These are phyloP conservation scores for Brassica cretica DNA, from an alignment of 345 rosid species.

Conservation along the genomic window DNA sequence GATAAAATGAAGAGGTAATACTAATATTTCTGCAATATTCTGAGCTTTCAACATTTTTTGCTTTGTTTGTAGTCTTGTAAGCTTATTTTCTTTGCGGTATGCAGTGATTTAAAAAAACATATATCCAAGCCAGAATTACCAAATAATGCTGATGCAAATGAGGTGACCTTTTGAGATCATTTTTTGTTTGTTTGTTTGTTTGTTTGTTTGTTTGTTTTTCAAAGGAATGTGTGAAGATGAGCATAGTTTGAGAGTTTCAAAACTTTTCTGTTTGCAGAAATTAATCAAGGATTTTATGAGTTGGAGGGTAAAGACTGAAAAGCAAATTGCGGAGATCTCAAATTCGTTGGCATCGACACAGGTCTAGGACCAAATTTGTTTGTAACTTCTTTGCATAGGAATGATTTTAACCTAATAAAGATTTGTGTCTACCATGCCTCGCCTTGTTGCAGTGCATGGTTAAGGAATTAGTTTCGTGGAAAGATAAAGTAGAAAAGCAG, in stretches of 20 bases:
- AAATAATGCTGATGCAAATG: constrained; percentile 46
- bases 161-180: constrained; percentile 49
- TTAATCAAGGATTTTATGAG: constrained; percentile 49
- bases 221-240: constrained; percentile 18
- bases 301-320: constrained; percentile 68
- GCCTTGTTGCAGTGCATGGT: constrained; percentile 49
- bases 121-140: constrained; percentile 52
- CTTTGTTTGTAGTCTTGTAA: not conserved
- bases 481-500: constrained; percentile 67
- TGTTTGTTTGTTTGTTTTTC: not conserved
- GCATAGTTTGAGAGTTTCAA: constrained; percentile 3
- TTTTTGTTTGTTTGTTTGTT: not conserved
- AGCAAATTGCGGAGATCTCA: constrained; percentile 58
- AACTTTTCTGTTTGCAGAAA: constrained; percentile 41
- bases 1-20: constrained; percentile 54
- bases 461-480: constrained; percentile 63
- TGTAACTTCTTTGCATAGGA: not conserved
- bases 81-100: constrained; percentile 29
- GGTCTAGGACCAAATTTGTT: constrained; percentile 45
- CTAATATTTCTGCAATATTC: constrained; percentile 12
- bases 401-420: constrained; percentile 11
- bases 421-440: constrained; percentile 14
- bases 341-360: constrained; percentile 67
- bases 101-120: constrained; percentile 62
- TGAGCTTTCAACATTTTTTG: not conserved